phyloP scores from a whole-genome alignment of 208 protist genomes.

The Trypanosoma theileri region DNA sequence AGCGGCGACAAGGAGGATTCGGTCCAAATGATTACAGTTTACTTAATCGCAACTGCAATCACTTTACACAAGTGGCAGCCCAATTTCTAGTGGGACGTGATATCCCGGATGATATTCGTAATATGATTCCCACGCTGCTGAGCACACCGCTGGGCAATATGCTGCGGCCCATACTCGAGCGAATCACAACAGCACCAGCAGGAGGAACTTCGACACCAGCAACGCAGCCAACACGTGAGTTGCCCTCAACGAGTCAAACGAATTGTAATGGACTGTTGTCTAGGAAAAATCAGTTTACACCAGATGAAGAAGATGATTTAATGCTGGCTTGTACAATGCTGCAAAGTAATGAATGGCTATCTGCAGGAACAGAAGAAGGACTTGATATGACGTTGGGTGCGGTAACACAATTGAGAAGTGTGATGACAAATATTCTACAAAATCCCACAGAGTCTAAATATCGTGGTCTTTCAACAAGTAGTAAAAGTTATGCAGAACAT shows the following conservation, averaged over 20 bases:
- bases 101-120: slow-evolving; percentile 68
- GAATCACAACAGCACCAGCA: slow-evolving; percentile 41
- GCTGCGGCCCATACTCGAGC: slow-evolving; percentile 77
- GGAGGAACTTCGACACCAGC: background rate
- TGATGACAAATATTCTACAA: slow-evolving; percentile 53
- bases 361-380: slow-evolving; percentile 31
- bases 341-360: slow-evolving; percentile 66
- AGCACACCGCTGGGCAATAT: slow-evolving; percentile 78
- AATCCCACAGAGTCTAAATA: slow-evolving; percentile 62
- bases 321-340: slow-evolving; percentile 57
- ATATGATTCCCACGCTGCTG: slow-evolving; percentile 79
- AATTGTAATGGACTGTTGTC: slow-evolving; percentile 28
- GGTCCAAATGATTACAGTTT: slow-evolving; percentile 87
- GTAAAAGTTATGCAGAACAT: slow-evolving; percentile 61
- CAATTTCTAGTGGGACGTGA: slow-evolving; percentile 66
- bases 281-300: slow-evolving; percentile 32
- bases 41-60: slow-evolving; percentile 93
- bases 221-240: background rate
- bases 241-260: background rate
- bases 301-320: slow-evolving; percentile 66
- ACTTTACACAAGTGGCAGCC: slow-evolving; percentile 86
- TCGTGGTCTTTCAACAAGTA: slow-evolving; percentile 50
- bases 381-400: slow-evolving; percentile 43
- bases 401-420: slow-evolving; percentile 39
- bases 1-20: slow-evolving; percentile 33